phyloP scores from a whole-genome alignment of 2,329 filamentous ascomycete species.

The Celoporthe dispersa region DNA sequence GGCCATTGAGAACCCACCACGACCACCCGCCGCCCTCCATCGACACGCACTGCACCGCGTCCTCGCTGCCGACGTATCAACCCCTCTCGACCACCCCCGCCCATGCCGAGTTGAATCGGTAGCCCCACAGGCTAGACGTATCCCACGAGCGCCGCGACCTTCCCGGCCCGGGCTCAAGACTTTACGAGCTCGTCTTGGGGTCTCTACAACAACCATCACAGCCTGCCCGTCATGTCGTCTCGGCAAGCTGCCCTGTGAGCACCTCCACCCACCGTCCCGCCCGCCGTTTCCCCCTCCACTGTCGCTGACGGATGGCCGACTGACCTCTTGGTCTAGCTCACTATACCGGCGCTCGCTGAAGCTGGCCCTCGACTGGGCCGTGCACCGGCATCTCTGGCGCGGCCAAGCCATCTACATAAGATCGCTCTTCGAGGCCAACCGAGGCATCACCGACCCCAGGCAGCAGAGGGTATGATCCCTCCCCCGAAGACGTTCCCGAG shows the following conservation, averaged over 20 bases:
- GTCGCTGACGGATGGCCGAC: background rate
- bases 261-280: background rate
- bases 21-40: background rate
- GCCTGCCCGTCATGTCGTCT: conserved; percentile 45
- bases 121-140: conserved; percentile 15
- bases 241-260: conserved; percentile 58
- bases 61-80: background rate
- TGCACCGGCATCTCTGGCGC: conserved; percentile 91
- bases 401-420: conserved; percentile 96
- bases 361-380: conserved; percentile 92
- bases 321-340: conserved; percentile 49
- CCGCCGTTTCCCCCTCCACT: conserved; percentile 25
- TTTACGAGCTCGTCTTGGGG: conserved; percentile 1
- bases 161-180: background rate
- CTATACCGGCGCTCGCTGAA: conserved; percentile 94
- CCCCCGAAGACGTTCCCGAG: background rate
- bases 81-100: background rate
- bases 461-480: conserved; percentile 73
- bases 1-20: background rate
- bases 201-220: background rate
- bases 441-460: conserved; percentile 78
- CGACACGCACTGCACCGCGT: conserved; percentile 1
- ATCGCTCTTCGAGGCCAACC: conserved; percentile 93
- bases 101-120: conserved; percentile 14
- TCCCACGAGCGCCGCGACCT: conserved; percentile 17